Conservation (phyloP, 192 early-diverging fungal species). For the Rhizophagus prolifer region DNA sequence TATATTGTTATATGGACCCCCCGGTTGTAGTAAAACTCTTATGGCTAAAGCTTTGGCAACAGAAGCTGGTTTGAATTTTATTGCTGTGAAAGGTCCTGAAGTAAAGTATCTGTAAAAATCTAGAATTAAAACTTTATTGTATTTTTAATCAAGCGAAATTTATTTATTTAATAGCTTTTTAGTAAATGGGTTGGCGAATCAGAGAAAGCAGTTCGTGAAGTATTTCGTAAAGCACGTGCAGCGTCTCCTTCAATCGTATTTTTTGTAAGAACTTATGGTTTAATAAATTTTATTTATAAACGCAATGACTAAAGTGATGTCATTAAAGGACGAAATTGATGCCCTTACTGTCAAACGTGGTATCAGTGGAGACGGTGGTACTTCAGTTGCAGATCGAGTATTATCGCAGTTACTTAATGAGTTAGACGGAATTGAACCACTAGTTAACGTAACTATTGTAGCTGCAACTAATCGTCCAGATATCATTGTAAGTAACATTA, state of each 20-base stretch:
- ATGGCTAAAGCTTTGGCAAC: conserved; percentile 98
- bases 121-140: not conserved
- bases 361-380: conserved; percentile 54
- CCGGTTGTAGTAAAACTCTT: conserved; percentile 96
- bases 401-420: conserved; percentile 93
- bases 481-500: conserved; percentile 64
- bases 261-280: conserved; percentile 67
- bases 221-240: conserved; percentile 93
- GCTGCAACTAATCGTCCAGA: conserved; percentile 98
- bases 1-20: conserved; percentile 95
- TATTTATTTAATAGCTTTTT: conserved; percentile 64
- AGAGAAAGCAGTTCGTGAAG: conserved; percentile 91
- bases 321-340: conserved; percentile 89
- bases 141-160: not conserved
- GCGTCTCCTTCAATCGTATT: conserved; percentile 96
- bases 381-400: conserved; percentile 92
- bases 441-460: conserved; percentile 95
- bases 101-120: conserved; percentile 40
- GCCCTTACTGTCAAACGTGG: conserved; percentile 86
- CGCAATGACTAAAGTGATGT: no score
- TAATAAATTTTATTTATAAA: not conserved
- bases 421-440: conserved; percentile 93
- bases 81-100: conserved; percentile 98
- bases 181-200: conserved; percentile 99
- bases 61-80: conserved; percentile 94